Base-by-base conservation (phyloP, 129 eudicot species). In the Cynara cardunculus region DNA sequence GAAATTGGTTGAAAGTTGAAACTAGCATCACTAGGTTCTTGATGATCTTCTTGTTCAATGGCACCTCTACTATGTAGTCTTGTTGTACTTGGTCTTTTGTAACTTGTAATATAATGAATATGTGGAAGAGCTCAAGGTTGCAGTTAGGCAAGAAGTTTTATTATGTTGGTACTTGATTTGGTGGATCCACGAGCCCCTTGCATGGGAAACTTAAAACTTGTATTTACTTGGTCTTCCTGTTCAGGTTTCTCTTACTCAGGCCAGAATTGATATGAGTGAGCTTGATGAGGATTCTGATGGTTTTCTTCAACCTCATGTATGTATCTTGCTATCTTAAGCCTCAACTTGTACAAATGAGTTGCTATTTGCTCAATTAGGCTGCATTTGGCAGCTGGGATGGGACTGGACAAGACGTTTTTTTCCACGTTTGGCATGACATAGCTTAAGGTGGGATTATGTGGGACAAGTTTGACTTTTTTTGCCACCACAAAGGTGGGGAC, bases 271-370 rank as follows among this genome's bases (percentile, higher is more conserved):
- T 81, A 95, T 95, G 99, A 95, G 99, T 79, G 99, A 95, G 94
- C 97, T 95, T 73, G 99, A 95, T 82, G 97, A 92, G 71, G 99
- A 95, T 89, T 95, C 99, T 70, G 99, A 95, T 85, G 99, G 99
- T 73, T 95, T 95, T 73, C 99, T 95, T 82, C 99, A 89, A 81
- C 91, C 94, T 78, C 89, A 86, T 89, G 99, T 92, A 88, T 70
- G 94, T 76, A 66, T 74, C 61, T 56, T 26, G 37, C 30, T 32
- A 69, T 72, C 37, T 74, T 21, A 19, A 67, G 56, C 72, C 44
- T 61, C 46, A 19, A 26, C 46, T 59, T 74, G 80, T 73, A 70
- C 39, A 37, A 76, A 37, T 49, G 41, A 68, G 44, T 79, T 70
- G 74, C 31, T 34, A 35, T 65, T 19, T 62, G 14, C 77, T 37